phyloP scores from a whole-genome alignment of 139 green algal species.

The Tetratostichococcus sp. region DNA sequence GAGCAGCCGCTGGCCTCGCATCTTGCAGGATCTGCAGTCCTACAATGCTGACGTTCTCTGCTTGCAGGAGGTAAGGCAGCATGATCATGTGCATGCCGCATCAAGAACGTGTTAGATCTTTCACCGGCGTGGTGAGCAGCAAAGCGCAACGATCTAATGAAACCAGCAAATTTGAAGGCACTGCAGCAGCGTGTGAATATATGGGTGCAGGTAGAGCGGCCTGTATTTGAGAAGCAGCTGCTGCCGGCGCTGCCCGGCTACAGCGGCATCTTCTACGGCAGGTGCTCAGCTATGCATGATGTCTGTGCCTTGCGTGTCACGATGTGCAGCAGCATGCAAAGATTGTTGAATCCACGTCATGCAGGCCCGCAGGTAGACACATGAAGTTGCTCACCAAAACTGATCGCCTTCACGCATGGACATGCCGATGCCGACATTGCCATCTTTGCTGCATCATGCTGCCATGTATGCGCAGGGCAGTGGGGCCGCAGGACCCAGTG shows the following conservation, averaged over 20 bases:
- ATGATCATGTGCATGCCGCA: not conserved
- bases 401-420: not conserved
- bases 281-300: not conserved
- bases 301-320: not conserved
- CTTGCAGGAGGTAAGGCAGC: not conserved
- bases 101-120: not conserved
- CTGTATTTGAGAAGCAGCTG: not conserved
- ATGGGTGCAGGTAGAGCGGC: not conserved
- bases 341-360: too few relatives aligned
- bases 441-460: too few relatives aligned
- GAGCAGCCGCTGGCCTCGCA: not conserved
- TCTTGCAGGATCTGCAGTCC: not conserved
- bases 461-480: not conserved
- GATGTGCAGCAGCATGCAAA: not conserved
- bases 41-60: not conserved
- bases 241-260: not conserved
- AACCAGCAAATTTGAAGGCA: too few relatives aligned
- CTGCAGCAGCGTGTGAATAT: too few relatives aligned
- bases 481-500: not conserved
- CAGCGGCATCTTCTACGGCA: not conserved
- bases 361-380: too few relatives aligned
- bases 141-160: too few relatives aligned
- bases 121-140: not conserved
- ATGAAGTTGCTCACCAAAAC: too few relatives aligned
- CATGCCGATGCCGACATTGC: too few relatives aligned